Evolutionary conservation across 1,139 yeast genomes (phyloP), one percentile per base, ranked within the genome.

Genomic region (Hemisphaericaspora xylofermentans): DNA sequence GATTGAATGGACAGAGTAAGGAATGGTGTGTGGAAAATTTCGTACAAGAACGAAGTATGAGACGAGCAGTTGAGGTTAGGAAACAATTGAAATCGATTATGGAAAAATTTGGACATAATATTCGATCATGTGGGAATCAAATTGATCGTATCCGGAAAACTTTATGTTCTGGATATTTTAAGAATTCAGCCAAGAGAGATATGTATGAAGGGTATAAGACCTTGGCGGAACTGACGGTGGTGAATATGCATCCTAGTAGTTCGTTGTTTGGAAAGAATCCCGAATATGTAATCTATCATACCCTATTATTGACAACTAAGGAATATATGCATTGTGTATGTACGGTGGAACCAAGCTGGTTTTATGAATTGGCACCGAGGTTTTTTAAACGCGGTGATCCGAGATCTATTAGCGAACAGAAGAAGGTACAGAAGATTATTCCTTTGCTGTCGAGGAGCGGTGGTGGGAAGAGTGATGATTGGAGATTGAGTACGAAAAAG

Each of bases 281-380:
- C 2, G 89, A 84, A 47, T 86, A 85, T 55, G 94, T 89, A 40
- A 69, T 93, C 2, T 93, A 89, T 56, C 95, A 91, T 56, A 84
- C 94, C 5, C 68, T 93, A 42, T 68, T 91, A 35, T 69, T 88
- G 53, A 93, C 98, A 0, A 76, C 88, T 4, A 82, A 81, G 55
- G 98, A 91, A 66, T 93, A 89, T 60, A 88, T 93, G 96, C 94
- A 88, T 45, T 85, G 88, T 52, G 86, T 83, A 7, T 84, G 95
- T 0, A 72, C 78, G 4, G 82, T 93, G 39, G 94, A 88, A 43
- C 91, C 97, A 0, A 71, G 72, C 48, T 91, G 98, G 97, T 68
- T 93, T 33, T 71, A 84, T 6, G 89, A 86, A 52, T 76, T 80
- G 30, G 98, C 98, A 2, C 97, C 98, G 1, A 80, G 81, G 40